Conservation (phyloP, 345 rosid species). For the Melaleuca alternifolia region DNA sequence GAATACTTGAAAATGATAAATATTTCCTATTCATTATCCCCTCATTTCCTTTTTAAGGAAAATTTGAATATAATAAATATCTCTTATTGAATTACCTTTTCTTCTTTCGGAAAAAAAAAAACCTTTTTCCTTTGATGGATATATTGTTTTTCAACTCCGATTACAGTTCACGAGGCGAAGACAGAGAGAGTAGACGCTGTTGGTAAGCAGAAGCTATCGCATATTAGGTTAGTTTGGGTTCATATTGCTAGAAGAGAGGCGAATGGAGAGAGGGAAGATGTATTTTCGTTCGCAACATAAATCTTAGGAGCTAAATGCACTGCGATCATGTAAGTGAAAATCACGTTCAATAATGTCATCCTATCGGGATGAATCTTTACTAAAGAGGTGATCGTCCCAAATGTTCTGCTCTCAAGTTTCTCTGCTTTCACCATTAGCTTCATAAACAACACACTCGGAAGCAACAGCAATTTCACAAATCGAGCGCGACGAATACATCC, state of each 20-base stretch:
- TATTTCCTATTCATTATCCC: too few species aligned
- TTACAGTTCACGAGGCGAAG: rapidly evolving
- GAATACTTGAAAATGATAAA: neutral
- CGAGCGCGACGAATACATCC: neutral
- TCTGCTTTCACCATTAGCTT: too few species aligned
- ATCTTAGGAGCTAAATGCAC: neutral
- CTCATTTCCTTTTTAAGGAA: neutral
- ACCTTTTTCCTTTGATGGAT: neutral
- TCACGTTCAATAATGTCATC: neutral
- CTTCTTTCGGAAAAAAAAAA: neutral
- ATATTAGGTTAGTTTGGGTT: neutral
- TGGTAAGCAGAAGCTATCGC: neutral
- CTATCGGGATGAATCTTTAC: too few species aligned
- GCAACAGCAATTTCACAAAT: neutral
- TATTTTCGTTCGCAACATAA: neutral
- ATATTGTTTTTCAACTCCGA: neutral
- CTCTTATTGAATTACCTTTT: neutral
- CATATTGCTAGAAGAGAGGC: neutral
- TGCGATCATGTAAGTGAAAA: neutral
- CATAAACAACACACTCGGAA: neutral
- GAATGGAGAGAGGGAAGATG: neutral
- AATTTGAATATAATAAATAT: neutral
- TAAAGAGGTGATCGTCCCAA: too few species aligned
- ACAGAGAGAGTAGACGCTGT: neutral
- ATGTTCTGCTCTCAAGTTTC: too few species aligned